Evolutionary conservation across 805 yeast genomes (phyloP), one percentile per base, ranked within the genome.

Genomic region (Lipomyces mesembrius): DNA sequence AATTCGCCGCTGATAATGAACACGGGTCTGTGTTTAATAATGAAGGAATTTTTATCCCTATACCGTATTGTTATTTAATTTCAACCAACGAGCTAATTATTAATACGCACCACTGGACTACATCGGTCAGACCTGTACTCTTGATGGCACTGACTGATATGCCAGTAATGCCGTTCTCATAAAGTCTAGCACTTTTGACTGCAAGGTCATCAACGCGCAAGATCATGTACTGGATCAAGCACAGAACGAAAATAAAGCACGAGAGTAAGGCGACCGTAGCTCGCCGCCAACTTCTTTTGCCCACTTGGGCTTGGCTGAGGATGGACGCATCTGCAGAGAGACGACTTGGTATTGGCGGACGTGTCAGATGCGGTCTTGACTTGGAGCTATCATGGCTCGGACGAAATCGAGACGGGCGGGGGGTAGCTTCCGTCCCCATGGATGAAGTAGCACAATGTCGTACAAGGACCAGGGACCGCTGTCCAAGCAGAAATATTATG

Each of bases 1-100:
- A 62, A 66, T 35, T 66, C 69, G 14, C 69, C 69, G 20, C 66
- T 57, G 51, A 66, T 27, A 20, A 66, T 62, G 53, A 61, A 66
- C 12, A 54, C 55, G 11, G 64, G 69, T 22, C 56, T 54, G 49
- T 57, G 49, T 37, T 52, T 35, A 32, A 66, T 55, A 22, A 46
- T 57, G 14, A 66, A 20, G 12, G 62, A 39, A 43, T 66, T 61
- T 14, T 54, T 25, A 39, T 66, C 69, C 69, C 69, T 66, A 20
- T 14, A 9, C 22, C 6, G 49, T 43, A 43, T 17, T 43, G 20
- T 43, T 43, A 43, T 43, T 43, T n/a, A 43, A 17, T 8, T n/a
- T 43, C 49, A n/a, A 17, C 7, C 22, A 43, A n/a, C 49, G 49
- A 7, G 22, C 20, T 7, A n/a, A 1, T 17, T 22, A 43, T 43